Evolutionary conservation across 2,329 filamentous ascomycete species (phyloP).

Genomic region (Diplodia sapinea): DNA sequence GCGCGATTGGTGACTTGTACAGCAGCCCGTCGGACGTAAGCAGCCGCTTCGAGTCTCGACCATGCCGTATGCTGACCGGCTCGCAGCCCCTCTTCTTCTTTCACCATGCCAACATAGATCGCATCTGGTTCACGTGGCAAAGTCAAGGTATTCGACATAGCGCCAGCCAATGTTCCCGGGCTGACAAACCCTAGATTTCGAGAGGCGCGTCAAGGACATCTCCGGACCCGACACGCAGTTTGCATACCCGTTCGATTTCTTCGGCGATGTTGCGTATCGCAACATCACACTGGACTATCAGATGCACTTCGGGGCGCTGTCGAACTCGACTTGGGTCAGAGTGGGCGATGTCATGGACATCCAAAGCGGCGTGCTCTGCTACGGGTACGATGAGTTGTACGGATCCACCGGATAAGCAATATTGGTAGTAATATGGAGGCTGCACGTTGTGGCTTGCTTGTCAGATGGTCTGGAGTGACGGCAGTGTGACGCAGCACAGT

Average conservation of each 20-base stretch:
- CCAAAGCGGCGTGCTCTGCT: conserved; percentile 28
- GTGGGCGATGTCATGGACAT: conserved; percentile 30
- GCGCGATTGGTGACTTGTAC: conserved; percentile 19
- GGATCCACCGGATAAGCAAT: neutral
- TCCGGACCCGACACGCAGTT: conserved; percentile 33
- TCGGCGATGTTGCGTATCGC: conserved; percentile 10
- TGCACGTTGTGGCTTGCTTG: neutral
- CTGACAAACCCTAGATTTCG: conserved; percentile 38
- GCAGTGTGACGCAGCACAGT: neutral
- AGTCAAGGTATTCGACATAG: conserved; percentile 36
- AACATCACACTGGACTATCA: conserved; percentile 30
- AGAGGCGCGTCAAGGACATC: conserved; percentile 38
- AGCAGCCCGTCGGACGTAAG: conserved; percentile 7
- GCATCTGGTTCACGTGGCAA: conserved; percentile 59
- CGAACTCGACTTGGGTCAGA: conserved; percentile 21
- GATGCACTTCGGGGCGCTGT: conserved; percentile 25
- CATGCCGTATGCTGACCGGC: neutral
- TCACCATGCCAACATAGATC: conserved; percentile 57
- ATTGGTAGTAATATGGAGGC: neutral
- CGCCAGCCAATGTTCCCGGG: neutral
- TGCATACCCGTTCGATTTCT: conserved; percentile 29
- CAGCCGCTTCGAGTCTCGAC: neutral
- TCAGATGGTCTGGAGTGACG: neutral
- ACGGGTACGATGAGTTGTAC: conserved; percentile 28
- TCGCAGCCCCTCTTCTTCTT: conserved; percentile 42